Conservation (phyloP, 805 yeast species). For the Candida adriatica region DNA sequence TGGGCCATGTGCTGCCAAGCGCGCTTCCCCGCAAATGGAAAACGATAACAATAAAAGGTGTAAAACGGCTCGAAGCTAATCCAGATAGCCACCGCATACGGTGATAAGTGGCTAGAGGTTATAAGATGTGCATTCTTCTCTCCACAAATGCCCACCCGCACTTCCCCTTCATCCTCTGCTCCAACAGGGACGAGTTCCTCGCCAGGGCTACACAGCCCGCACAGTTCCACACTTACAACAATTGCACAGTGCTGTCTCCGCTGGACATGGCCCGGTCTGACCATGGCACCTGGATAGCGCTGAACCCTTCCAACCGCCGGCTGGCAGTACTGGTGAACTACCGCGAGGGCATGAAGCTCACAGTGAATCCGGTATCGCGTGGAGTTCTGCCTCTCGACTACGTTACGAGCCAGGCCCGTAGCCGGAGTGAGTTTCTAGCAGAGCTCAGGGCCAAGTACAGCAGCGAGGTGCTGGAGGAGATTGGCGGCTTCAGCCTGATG, state of each 20-base stretch:
- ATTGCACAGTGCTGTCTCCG: slow-evolving; percentile 49
- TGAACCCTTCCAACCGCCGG: slow-evolving; percentile 43
- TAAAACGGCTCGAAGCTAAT: too few species aligned
- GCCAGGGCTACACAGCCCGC: slow-evolving; percentile 66
- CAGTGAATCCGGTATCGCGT: slow-evolving; percentile 30
- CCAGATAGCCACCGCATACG: too few species aligned
- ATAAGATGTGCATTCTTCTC: slow-evolving; percentile 78
- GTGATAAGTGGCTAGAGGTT: too few species aligned
- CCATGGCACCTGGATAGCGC: slow-evolving; percentile 92
- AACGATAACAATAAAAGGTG: too few species aligned
- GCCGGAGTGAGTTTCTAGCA: slow-evolving; percentile 19
- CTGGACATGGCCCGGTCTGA: slow-evolving; percentile 63
- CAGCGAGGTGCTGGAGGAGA: slow-evolving; percentile 15
- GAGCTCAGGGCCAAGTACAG: slow-evolving; percentile 16
- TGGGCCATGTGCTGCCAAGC: too few species aligned
- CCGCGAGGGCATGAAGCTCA: slow-evolving; percentile 38
- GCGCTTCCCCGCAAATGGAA: too few species aligned
- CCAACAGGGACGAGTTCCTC: slow-evolving; percentile 85
- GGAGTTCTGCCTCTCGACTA: slow-evolving; percentile 39
- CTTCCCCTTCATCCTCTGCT: slow-evolving; percentile 66
- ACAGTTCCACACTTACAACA: slow-evolving; percentile 28
- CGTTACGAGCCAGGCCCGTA: slow-evolving; percentile 23
- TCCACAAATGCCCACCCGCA: slow-evolving; percentile 63
- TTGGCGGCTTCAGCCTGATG: slow-evolving; percentile 29
- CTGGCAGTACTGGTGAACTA: slow-evolving; percentile 74